These are phyloP conservation scores for Globisporangium nodosum DNA, from an alignment of 352 stramenopile species.

Conservation along the genomic window DNA sequence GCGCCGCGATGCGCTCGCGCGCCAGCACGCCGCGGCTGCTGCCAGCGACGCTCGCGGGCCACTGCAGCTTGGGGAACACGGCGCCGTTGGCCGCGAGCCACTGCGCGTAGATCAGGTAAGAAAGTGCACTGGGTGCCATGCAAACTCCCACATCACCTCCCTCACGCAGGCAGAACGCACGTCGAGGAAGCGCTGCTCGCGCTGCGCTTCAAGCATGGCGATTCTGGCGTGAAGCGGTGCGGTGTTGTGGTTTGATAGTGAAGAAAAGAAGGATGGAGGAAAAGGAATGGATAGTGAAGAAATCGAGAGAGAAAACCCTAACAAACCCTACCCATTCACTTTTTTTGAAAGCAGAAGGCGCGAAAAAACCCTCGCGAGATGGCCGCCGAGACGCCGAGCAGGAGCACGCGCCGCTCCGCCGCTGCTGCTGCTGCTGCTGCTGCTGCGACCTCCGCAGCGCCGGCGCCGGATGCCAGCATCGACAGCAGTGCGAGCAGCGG, in stretches of 20 bases:
- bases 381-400: conserved; percentile 4
- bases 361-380: background rate
- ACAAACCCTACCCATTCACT: background rate
- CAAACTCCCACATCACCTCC: background rate
- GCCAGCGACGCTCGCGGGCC: conserved; percentile 39
- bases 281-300: background rate
- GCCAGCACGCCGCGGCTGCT: conserved; percentile 63
- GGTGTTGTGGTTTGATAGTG: background rate
- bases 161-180: conserved; percentile 5
- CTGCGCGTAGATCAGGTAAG: conserved; percentile 1
- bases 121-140: background rate
- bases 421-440: background rate
- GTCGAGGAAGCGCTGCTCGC: conserved; percentile 48
- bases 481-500: background rate
- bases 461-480: background rate
- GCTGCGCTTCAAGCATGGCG: conserved; percentile 1
- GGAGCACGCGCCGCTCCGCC: background rate
- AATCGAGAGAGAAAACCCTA: background rate
- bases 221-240: background rate
- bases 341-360: background rate
- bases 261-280: background rate
- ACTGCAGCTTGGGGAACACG: conserved; percentile 71
- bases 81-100: conserved; percentile 74
- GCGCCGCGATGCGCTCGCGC: conserved; percentile 34
- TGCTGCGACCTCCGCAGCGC: background rate